These are phyloP conservation scores for Zea mays DNA, from an alignment of 176 grass and related monocot species.

Conservation along the genomic window Zm-B73-REFERENCE-NAM-5.0 NC_050100.1:198355001-198355500, in stretches of 20 bases:
- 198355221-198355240: slow-evolving; percentile 44
- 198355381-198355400: slow-evolving; percentile 55
- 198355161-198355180: slow-evolving; percentile 62
- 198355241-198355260: background rate
- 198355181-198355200: slow-evolving; percentile 59
- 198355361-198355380: slow-evolving; percentile 31
- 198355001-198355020: slow-evolving; percentile 50
- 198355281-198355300: slow-evolving; percentile 11
- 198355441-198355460: slow-evolving; percentile 84
- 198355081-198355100: background rate
- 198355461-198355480: slow-evolving; percentile 90
- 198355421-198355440: slow-evolving; percentile 78
- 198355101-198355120: slow-evolving; percentile 51
- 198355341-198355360: slow-evolving; percentile 39
- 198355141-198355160: slow-evolving; percentile 42
- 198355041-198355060: slow-evolving; percentile 17
- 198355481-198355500: slow-evolving; percentile 1
- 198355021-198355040: slow-evolving; percentile 30
- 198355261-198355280: background rate
- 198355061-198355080: background rate
- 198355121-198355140: slow-evolving; percentile 63
- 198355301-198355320: slow-evolving; percentile 41
- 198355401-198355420: slow-evolving; percentile 48
- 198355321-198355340: slow-evolving; percentile 46
- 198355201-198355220: slow-evolving; percentile 68